Evolutionary conservation across 202 grass and related monocot species (phyloP).

Genomic region (Setaria italica): DNA sequence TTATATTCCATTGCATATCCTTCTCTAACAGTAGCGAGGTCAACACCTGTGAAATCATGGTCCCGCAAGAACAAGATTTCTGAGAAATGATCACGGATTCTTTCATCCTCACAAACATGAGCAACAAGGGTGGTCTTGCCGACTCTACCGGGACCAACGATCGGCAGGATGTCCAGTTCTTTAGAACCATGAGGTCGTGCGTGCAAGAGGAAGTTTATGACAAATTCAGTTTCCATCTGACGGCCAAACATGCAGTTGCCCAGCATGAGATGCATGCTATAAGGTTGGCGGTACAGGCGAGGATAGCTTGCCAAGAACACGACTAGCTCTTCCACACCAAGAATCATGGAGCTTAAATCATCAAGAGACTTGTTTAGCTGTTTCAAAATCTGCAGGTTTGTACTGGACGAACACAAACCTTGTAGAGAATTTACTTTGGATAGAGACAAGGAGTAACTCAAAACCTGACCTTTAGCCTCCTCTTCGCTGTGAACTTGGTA

Average conservation of each 20-base stretch:
- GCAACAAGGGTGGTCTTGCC: constrained; percentile 3
- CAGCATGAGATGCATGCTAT: background rate
- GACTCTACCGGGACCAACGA: background rate
- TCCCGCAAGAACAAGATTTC: background rate
- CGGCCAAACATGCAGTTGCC: constrained; percentile 3
- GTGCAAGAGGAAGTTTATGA: background rate
- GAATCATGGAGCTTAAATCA: too few relatives aligned
- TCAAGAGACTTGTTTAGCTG: too few relatives aligned
- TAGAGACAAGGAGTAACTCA: too few relatives aligned
- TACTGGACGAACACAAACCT: too few relatives aligned
- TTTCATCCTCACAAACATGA: background rate
- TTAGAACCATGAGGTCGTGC: background rate
- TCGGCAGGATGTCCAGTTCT: background rate
- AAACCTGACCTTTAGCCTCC: too few relatives aligned
- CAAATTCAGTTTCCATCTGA: background rate
- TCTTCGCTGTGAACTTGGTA: background rate
- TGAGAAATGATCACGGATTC: background rate
- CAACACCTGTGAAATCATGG: background rate
- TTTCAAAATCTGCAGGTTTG: too few relatives aligned
- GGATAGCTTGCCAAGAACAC: too few relatives aligned
- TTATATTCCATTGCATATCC: background rate
- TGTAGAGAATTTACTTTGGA: background rate
- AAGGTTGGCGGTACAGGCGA: too few relatives aligned
- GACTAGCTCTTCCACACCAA: too few relatives aligned
- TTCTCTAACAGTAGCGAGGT: background rate